These are phyloP conservation scores for Gastrolobium bilobum DNA, from an alignment of 306 rosid species.

Conservation along the genomic window DNA sequence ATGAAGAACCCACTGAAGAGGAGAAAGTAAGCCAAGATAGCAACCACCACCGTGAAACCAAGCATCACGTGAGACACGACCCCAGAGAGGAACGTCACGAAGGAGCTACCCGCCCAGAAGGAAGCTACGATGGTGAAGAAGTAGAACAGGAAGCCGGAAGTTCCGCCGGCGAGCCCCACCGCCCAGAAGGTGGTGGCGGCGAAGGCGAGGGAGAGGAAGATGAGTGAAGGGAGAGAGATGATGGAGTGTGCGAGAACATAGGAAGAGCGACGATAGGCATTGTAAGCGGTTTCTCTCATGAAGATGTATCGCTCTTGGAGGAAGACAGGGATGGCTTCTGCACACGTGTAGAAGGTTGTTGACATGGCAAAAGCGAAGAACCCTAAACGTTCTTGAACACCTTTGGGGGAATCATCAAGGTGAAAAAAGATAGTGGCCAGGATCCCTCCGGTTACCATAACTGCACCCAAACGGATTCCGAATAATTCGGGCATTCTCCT, in stretches of 20 bases:
- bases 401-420: conserved; percentile 81
- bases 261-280: conserved; percentile 93
- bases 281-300: conserved; percentile 95
- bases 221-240: conserved; percentile 71
- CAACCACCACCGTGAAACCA: conserved; percentile 89
- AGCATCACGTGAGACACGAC: conserved; percentile 85
- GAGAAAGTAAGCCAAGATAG: conserved; percentile 79
- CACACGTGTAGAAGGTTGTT: conserved; percentile 91
- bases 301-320: conserved; percentile 97
- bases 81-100: conserved; percentile 90
- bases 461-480: conserved; percentile 84
- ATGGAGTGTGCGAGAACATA: conserved; percentile 81
- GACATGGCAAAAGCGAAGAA: conserved; percentile 97
- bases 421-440: conserved; percentile 80
- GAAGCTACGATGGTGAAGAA: conserved; percentile 59
- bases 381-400: conserved; percentile 79
- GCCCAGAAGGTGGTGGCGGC: conserved; percentile 84
- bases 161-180: conserved; percentile 77
- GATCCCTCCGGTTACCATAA: conserved; percentile 74
- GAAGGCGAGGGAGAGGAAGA: conserved; percentile 74
- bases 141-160: conserved; percentile 68
- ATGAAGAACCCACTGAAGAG: conserved; percentile 95
- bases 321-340: conserved; percentile 86
- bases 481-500: conserved; percentile 81
- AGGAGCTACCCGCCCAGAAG: conserved; percentile 92